Percentiles rank a stretch among this genome's conserved stretches.
Evolutionary conservation across 2,329 filamentous ascomycete species (phyloP).

Genomic region (Phaeosphaeria sp.): DNA sequence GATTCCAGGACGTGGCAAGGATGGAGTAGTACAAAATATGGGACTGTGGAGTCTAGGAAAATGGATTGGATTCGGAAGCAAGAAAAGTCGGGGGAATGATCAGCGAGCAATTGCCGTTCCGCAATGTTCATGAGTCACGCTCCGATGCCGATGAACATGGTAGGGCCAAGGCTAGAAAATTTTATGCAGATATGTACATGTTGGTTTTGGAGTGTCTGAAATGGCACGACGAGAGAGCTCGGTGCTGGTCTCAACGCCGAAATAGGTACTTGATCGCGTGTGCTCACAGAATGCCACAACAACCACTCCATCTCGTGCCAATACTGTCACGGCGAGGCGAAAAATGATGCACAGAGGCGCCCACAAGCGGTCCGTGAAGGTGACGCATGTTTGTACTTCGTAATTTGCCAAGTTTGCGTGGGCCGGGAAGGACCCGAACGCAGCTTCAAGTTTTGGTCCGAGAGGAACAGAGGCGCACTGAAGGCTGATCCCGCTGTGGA

Average conservation of each 20-base stretch:
- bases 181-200: neutral
- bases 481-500: neutral
- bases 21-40: neutral
- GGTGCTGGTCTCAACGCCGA: too few relatives aligned
- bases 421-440: neutral
- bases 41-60: neutral
- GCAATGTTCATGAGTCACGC: neutral
- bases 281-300: neutral
- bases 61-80: neutral
- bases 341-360: neutral
- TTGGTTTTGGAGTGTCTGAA: neutral
- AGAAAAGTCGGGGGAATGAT: neutral
- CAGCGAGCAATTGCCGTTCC: neutral
- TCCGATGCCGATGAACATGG: neutral
- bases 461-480: neutral
- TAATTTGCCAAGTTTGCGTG: neutral
- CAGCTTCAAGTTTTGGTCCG: neutral
- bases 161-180: neutral
- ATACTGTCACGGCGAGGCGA: neutral
- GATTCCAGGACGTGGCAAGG: neutral
- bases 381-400: neutral
- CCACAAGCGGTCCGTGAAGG: neutral
- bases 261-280: neutral
- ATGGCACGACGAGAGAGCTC: too few relatives aligned
- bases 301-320: neutral